phyloP scores from a whole-genome alignment of 345 rosid species.

The Viola odorata region DNA sequence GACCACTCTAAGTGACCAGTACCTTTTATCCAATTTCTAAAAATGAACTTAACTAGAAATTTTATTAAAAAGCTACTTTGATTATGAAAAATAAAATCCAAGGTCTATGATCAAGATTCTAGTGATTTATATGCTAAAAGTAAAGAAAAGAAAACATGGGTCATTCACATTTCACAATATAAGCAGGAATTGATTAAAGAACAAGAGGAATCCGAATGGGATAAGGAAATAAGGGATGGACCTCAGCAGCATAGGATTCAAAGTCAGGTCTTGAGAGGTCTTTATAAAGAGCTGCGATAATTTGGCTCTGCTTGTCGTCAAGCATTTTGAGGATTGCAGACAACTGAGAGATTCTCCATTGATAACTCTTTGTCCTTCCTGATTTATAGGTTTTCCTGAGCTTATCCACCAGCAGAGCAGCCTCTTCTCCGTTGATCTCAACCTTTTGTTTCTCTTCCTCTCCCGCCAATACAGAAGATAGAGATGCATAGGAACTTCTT shows the following conservation, averaged over 20 bases:
- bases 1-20: too few species aligned
- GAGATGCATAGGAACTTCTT: slow-evolving; percentile 22
- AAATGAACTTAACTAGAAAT: too few species aligned
- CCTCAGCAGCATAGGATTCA: slow-evolving; percentile 73
- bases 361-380: slow-evolving; percentile 65
- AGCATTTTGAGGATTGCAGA: slow-evolving; percentile 50
- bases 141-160: too few species aligned
- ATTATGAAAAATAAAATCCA: too few species aligned
- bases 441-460: slow-evolving; percentile 27
- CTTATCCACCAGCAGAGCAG: slow-evolving; percentile 42
- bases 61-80: too few species aligned
- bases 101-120: too few species aligned
- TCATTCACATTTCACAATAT: too few species aligned
- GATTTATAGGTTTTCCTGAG: slow-evolving; percentile 45
- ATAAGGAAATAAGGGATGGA: too few species aligned
- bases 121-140: too few species aligned
- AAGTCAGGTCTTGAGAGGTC: slow-evolving; percentile 71
- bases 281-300: slow-evolving; percentile 45
- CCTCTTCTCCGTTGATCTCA: slow-evolving; percentile 26
- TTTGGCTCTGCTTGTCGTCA: slow-evolving; percentile 56
- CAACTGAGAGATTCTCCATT: slow-evolving; percentile 74
- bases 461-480: background rate
- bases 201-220: too few species aligned
- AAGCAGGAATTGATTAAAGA: too few species aligned
- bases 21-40: too few species aligned